These are phyloP conservation scores for Hypomontagnella submonticulosa DNA, from an alignment of 495 filamentous ascomycete genomes.

Conservation along the genomic window DNA sequence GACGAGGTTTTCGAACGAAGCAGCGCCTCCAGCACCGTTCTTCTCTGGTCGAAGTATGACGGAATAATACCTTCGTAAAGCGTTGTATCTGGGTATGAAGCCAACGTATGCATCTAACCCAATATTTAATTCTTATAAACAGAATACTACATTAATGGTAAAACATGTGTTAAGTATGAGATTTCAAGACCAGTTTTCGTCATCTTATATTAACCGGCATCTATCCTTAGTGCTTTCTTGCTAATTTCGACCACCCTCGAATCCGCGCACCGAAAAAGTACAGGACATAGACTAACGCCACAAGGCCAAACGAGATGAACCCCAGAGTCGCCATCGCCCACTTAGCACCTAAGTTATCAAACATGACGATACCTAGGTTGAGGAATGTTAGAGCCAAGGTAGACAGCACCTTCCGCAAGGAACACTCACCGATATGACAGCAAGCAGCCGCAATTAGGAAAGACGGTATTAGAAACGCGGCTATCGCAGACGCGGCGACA, in stretches of 20 bases:
- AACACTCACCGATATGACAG: constrained; percentile 47
- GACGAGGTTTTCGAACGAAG: too few relatives aligned
- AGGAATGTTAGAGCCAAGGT: constrained; percentile 13
- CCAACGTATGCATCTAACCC: too few relatives aligned
- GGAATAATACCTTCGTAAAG: too few relatives aligned
- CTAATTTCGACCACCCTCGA: constrained; percentile 38
- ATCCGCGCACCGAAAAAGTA: constrained; percentile 52
- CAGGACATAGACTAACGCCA: constrained; percentile 52
- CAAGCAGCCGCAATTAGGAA: constrained; percentile 52
- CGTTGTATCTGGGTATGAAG: too few relatives aligned
- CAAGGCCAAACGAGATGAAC: constrained; percentile 51
- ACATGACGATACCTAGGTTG: constrained; percentile 51
- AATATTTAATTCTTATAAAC: too few relatives aligned
- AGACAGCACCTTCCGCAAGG: not conserved
- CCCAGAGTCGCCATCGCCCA: constrained; percentile 54
- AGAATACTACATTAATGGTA: too few relatives aligned
- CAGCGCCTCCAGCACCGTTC: too few relatives aligned
- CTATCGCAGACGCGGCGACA: constrained; percentile 51
- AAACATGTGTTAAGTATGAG: too few relatives aligned
- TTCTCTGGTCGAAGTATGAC: too few relatives aligned
- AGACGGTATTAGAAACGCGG: constrained; percentile 54
- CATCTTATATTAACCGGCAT: not conserved
- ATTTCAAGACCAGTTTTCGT: too few relatives aligned
- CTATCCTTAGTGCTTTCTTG: constrained; percentile 29
- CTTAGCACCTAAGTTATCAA: constrained; percentile 49